Percentiles rank a stretch among this genome's conserved stretches.
Evolutionary conservation across 1,284 basidiomycete species (phyloP).

Genomic region (Pterulicium gracile): DNA sequence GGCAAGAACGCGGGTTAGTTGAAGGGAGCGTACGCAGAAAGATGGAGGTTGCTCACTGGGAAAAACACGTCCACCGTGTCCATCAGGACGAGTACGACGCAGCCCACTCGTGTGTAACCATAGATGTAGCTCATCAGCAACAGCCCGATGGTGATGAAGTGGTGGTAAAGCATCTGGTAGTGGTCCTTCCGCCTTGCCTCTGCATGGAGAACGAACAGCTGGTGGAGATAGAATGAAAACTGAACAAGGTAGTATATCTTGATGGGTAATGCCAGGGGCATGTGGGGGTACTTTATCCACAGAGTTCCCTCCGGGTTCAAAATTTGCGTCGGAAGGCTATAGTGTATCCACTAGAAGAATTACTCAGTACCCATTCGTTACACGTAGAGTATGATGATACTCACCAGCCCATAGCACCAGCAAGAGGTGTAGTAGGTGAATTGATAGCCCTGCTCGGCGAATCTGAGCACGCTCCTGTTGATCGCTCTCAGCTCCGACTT

Average conservation of each 20-base stretch:
- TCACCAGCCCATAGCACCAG: constrained; percentile 75
- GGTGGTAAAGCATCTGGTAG: constrained; percentile 93
- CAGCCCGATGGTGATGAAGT: constrained; percentile 81
- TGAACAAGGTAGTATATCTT: constrained; percentile 92
- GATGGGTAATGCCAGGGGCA: constrained; percentile 63
- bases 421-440: constrained; percentile 71
- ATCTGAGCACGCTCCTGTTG: constrained; percentile 69
- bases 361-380: no score
- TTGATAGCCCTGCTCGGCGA: constrained; percentile 93
- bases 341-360: constrained; percentile 67
- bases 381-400: constrained; percentile 19
- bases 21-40: constrained; percentile 5
- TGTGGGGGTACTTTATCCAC: constrained; percentile 81
- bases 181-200: constrained; percentile 91
- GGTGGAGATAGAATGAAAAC: constrained; percentile 90
- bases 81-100: constrained; percentile 84
- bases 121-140: constrained; percentile 71
- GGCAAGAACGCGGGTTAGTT: constrained; percentile 1
- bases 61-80: constrained; percentile 89
- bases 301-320: constrained; percentile 55
- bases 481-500: constrained; percentile 42
- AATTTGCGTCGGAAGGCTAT: constrained; percentile 57
- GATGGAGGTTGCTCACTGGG: constrained; percentile 48
- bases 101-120: constrained; percentile 84
- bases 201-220: constrained; percentile 87